Evolutionary conservation across 257 asterid species (phyloP).

Genomic region (Capsicum baccatum): DNA sequence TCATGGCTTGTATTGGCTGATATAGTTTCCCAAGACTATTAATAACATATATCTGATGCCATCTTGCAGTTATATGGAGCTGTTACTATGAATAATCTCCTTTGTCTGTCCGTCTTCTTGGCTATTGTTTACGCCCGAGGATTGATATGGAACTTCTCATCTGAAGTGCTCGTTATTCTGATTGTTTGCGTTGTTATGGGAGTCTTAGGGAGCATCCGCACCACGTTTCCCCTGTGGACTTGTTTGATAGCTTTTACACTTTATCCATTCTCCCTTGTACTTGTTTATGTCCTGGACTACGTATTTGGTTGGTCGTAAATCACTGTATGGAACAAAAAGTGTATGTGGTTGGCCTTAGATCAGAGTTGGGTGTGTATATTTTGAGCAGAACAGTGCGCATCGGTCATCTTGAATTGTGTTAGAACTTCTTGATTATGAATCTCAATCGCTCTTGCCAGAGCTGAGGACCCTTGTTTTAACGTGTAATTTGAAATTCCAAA

Average conservation of each 20-base stretch:
- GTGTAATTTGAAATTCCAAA: background rate
- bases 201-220: conserved; percentile 69
- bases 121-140: conserved; percentile 79
- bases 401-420: background rate
- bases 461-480: conserved; percentile 19
- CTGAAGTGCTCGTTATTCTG: conserved; percentile 86
- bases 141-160: conserved; percentile 86
- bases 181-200: conserved; percentile 90
- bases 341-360: background rate
- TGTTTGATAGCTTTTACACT: conserved; percentile 64
- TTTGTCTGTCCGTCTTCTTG: conserved; percentile 86
- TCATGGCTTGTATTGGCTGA: too few relatives aligned
- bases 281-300: conserved; percentile 86
- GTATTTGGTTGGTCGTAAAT: conserved; percentile 83
- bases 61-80: conserved; percentile 80
- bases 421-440: background rate
- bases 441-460: conserved; percentile 13
- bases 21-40: background rate
- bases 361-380: conserved; percentile 26
- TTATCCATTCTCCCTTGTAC: conserved; percentile 81
- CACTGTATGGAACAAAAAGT: background rate
- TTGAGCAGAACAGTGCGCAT: conserved; percentile 16
- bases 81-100: conserved; percentile 85
- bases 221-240: conserved; percentile 90
- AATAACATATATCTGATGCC: background rate